A percentile compares a stretch with the other conserved stretches of the same genome.
phyloP scores from a whole-genome alignment of 2,329 filamentous ascomycete genomes.

The Fusarium tupiense region DNA sequence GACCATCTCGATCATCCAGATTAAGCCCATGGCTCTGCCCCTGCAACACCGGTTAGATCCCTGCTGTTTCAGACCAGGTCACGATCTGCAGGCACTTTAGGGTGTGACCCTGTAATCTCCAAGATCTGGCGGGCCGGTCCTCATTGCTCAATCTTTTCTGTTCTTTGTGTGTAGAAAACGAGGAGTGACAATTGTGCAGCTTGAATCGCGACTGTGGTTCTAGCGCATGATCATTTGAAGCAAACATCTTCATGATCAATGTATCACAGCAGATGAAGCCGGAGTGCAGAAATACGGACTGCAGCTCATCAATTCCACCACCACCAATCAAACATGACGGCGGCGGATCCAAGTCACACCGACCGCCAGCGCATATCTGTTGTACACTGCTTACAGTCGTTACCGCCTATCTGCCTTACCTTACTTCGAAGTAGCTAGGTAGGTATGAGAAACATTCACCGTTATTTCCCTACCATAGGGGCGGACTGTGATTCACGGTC shows the following conservation, averaged over 20 bases:
- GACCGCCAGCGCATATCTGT: slow-evolving; percentile 34
- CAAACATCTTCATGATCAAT: slow-evolving; percentile 8
- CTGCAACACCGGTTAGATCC: slow-evolving; percentile 14
- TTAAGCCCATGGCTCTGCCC: slow-evolving; percentile 14
- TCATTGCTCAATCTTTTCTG: slow-evolving; percentile 9
- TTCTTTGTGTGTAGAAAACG: slow-evolving; percentile 20
- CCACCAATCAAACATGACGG: not conserved
- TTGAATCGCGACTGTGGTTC: not conserved
- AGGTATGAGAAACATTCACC: not conserved
- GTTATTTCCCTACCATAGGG: not conserved
- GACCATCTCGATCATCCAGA: slow-evolving; percentile 4
- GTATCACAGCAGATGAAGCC: slow-evolving; percentile 8
- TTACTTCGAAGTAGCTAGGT: not conserved
- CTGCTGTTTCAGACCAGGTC: slow-evolving; percentile 25
- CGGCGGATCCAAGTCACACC: not conserved
- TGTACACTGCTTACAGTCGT: slow-evolving; percentile 1
- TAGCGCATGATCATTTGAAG: not conserved
- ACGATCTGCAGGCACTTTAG: slow-evolving; percentile 36
- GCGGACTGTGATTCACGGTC: not conserved
- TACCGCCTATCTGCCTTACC: not conserved
- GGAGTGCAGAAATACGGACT: not conserved
- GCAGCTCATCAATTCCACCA: not conserved
- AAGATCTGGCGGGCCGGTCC: slow-evolving; percentile 31
- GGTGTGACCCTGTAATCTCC: slow-evolving; percentile 38
- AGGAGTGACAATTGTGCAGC: slow-evolving; percentile 8